phyloP scores from a whole-genome alignment of 176 grass and related monocot genomes.

The Secale cereale region DNA sequence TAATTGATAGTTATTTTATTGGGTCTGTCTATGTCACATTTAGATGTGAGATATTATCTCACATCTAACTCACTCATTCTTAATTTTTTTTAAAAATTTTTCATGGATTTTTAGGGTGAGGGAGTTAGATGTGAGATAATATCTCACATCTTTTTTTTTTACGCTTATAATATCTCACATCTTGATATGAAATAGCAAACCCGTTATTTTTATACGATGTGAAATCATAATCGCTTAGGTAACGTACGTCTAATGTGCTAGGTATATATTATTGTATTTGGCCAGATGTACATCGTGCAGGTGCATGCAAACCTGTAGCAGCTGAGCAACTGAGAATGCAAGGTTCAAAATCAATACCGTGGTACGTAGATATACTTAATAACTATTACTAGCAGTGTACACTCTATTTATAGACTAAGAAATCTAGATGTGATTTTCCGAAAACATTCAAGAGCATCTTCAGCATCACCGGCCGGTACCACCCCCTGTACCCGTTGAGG shows the following conservation, averaged over 20 bases:
- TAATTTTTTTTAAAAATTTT: no score
- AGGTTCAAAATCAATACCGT: background rate
- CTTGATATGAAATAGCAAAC: no score
- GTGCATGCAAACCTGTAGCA: background rate
- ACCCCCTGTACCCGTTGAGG: background rate
- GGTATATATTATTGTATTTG: background rate
- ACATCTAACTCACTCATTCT: no score
- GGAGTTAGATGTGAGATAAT: no score
- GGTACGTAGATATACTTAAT: background rate
- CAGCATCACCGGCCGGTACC: background rate
- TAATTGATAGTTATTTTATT: background rate
- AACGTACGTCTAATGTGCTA: background rate
- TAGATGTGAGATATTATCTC: no score
- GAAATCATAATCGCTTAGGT: background rate
- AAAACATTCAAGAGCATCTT: background rate
- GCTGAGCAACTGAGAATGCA: background rate
- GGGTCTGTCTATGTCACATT: no score
- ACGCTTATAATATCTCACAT: no score
- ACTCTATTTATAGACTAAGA: background rate
- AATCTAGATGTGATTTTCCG: background rate
- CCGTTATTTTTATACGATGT: background rate
- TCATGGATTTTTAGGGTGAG: no score
- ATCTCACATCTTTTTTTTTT: no score
- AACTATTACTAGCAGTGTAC: background rate
- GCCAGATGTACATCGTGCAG: background rate